A percentile compares a stretch with the other conserved stretches of the same genome.
These are phyloP conservation scores for Ophiognomonia clavigignenti-juglandacearum DNA, from an alignment of 2,329 filamentous ascomycete genomes.

Conservation along the genomic window DNA sequence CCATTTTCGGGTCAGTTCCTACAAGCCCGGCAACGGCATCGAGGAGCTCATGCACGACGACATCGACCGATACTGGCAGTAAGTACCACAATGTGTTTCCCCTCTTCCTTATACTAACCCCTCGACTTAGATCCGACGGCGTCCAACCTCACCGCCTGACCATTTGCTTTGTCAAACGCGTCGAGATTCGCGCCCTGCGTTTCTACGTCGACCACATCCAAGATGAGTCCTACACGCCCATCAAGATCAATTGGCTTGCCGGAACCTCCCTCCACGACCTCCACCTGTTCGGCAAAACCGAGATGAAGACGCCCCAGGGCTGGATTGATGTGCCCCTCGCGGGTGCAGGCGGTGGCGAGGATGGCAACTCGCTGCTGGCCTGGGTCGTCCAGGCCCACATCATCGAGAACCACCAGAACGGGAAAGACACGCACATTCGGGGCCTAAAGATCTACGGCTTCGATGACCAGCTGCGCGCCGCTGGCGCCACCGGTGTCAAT, in stretches of 20 bases:
- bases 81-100: too few relatives aligned
- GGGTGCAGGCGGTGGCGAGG: conserved; percentile 51
- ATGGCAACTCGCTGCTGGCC: conserved; percentile 72
- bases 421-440: conserved; percentile 96
- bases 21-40: conserved; percentile 76
- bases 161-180: conserved; percentile 80
- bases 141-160: conserved; percentile 75
- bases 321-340: conserved; percentile 80
- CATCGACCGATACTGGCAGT: conserved; percentile 75
- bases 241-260: conserved; percentile 81
- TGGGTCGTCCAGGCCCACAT: conserved; percentile 89
- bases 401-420: conserved; percentile 96
- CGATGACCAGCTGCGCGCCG: conserved; percentile 43
- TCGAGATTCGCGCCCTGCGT: conserved; percentile 72
- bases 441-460: conserved; percentile 80
- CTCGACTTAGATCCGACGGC: conserved; percentile 61
- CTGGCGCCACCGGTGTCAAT: conserved; percentile 23
- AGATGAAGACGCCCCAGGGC: conserved; percentile 72
- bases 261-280: conserved; percentile 90
- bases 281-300: conserved; percentile 78
- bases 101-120: background rate
- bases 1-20: conserved; percentile 76
- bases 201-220: conserved; percentile 86
- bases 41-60: conserved; percentile 72
- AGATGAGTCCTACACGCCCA: conserved; percentile 96